Conservation (phyloP, 495 filamentous ascomycete genomes). For the Xylaria scruposa region DNA sequence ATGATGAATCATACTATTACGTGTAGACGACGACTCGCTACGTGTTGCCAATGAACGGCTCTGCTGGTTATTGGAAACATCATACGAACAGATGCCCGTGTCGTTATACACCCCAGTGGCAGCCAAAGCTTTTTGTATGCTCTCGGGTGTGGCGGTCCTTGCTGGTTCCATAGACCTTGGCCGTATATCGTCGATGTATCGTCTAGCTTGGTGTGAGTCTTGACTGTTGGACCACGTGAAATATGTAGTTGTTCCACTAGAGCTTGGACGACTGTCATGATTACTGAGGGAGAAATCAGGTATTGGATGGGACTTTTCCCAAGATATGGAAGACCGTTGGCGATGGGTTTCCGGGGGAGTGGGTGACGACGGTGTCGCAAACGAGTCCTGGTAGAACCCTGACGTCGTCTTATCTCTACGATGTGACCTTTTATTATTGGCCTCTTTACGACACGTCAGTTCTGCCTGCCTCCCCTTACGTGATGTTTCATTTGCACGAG, state of each 20-base stretch:
- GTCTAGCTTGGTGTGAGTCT: slow-evolving; percentile 22
- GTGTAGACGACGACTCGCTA: neutral
- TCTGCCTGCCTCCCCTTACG: slow-evolving; percentile 1
- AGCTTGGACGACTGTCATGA: neutral
- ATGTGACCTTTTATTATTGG: neutral
- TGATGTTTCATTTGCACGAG: slow-evolving; percentile 10
- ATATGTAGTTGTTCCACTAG: slow-evolving; percentile 37
- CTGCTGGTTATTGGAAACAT: slow-evolving; percentile 14
- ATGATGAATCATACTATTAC: neutral
- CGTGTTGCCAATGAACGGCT: neutral
- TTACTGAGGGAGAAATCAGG: neutral
- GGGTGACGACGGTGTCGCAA: slow-evolving; percentile 15
- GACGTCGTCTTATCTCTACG: neutral
- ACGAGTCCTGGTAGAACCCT: slow-evolving; percentile 1
- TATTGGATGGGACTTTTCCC: neutral
- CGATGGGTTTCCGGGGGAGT: neutral
- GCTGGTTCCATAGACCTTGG: slow-evolving; percentile 16
- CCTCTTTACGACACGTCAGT: neutral
- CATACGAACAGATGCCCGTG: slow-evolving; percentile 30
- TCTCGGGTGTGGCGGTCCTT: slow-evolving; percentile 33
- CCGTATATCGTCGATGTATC: neutral
- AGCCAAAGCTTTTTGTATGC: slow-evolving; percentile 28
- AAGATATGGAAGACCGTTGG: neutral
- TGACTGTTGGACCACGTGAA: slow-evolving; percentile 44
- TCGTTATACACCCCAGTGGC: slow-evolving; percentile 37